A percentile compares a stretch with the other conserved stretches of the same genome.
Conservation (phyloP, 2,329 filamentous ascomycete genomes). For the Aspergillus niger region DNA sequence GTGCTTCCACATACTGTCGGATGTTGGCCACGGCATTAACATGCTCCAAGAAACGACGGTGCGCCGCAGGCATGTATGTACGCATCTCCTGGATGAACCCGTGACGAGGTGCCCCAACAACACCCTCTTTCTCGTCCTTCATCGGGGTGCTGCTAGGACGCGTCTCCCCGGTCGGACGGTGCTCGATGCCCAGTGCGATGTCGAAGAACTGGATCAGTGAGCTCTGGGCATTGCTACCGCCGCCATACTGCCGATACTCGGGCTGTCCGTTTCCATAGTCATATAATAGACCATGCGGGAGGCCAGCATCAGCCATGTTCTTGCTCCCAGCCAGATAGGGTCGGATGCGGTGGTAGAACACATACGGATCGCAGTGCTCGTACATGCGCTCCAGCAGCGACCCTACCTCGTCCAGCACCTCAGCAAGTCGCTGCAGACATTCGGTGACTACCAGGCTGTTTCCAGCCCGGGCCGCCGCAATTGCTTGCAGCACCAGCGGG, state of each 20-base stretch:
- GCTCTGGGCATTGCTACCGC: conserved; percentile 95
- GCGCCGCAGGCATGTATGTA: conserved; percentile 91
- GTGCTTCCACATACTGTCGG: conserved; percentile 72
- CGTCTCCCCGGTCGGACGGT: conserved; percentile 80
- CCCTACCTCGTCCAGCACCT: conserved; percentile 82
- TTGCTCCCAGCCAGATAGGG: conserved; percentile 94
- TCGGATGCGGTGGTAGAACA: conserved; percentile 96
- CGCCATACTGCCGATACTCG: conserved; percentile 80
- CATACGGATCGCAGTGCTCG: conserved; percentile 88
- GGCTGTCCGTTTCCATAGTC: conserved; percentile 72
- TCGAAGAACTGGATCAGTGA: conserved; percentile 98
- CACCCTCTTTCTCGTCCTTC: conserved; percentile 44
- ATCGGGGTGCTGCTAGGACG: conserved; percentile 41
- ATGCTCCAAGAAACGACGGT: conserved; percentile 84
- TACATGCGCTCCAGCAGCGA: conserved; percentile 84
- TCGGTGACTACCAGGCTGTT: conserved; percentile 72
- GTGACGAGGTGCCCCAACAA: conserved; percentile 61
- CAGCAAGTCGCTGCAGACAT: conserved; percentile 79
- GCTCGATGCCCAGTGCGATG: conserved; percentile 82
- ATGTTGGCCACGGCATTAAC: conserved; percentile 82
- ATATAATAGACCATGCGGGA: conserved; percentile 85
- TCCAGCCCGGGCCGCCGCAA: conserved; percentile 71
- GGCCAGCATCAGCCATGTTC: conserved; percentile 93
- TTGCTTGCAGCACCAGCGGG: conserved; percentile 83
- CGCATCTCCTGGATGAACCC: conserved; percentile 98